Conservation (phyloP, 805 yeast species). For the Wickerhamomyces canadensis region DNA sequence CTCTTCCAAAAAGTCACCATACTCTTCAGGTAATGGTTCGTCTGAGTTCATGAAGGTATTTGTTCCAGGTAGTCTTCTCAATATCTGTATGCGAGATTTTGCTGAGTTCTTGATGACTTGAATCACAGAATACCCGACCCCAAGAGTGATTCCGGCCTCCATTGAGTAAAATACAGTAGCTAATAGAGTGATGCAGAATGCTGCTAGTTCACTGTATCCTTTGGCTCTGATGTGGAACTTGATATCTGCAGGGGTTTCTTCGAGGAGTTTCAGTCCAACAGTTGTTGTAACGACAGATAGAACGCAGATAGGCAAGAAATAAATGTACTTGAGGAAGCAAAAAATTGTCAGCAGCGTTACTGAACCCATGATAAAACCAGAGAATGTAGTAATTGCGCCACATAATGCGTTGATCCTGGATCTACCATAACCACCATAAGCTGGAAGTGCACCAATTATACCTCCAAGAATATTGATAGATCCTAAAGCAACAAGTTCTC, state of each 20-base stretch:
- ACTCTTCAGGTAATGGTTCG: conserved; percentile 36
- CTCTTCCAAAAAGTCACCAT: conserved; percentile 30
- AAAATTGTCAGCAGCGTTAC: conserved; percentile 62
- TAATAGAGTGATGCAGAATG: conserved; percentile 57
- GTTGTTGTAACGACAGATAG: conserved; percentile 74
- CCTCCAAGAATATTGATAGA: conserved; percentile 58
- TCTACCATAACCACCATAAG: conserved; percentile 95
- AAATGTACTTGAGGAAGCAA: conserved; percentile 56
- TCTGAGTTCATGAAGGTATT: conserved; percentile 68
- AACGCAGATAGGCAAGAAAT: conserved; percentile 72
- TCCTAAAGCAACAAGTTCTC: conserved; percentile 90
- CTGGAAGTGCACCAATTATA: conserved; percentile 60
- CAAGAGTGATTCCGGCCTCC: conserved; percentile 87
- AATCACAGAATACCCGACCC: conserved; percentile 73
- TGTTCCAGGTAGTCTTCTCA: conserved; percentile 63
- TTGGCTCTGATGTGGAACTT: conserved; percentile 63
- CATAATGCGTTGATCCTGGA: conserved; percentile 82
- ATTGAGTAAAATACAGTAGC: conserved; percentile 70
- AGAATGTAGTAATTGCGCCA: conserved; percentile 80
- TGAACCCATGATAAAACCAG: conserved; percentile 81
- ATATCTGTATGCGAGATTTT: conserved; percentile 75
- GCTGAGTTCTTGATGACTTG: conserved; percentile 79
- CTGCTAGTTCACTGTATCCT: conserved; percentile 73
- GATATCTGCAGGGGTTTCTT: conserved; percentile 80
- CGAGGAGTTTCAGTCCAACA: conserved; percentile 71